Percentiles rank a stretch among this genome's conserved stretches.
phyloP scores from a whole-genome alignment of 805 yeast species.

The Cyberlindnera bimundalis region DNA sequence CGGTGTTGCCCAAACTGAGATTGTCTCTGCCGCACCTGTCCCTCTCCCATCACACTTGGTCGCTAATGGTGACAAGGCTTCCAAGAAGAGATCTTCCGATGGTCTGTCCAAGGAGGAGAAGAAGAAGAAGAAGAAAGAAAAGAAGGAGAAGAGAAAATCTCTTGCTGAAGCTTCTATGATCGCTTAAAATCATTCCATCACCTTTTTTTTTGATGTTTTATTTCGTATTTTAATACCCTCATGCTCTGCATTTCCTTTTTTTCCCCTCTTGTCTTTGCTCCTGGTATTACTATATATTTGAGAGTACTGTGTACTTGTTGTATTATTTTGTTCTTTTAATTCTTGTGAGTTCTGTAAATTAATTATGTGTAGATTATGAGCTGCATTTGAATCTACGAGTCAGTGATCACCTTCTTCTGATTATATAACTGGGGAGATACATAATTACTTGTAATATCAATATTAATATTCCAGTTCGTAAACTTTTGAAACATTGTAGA shows the following conservation, averaged over 20 bases:
- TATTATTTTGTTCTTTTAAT: neutral
- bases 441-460: too few relatives aligned
- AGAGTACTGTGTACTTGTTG: neutral
- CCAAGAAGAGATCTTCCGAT: conserved; percentile 36
- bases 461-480: too few relatives aligned
- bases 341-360: too few relatives aligned
- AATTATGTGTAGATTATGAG: too few relatives aligned
- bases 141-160: conserved; percentile 46
- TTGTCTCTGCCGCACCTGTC: conserved; percentile 38
- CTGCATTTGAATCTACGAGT: too few relatives aligned
- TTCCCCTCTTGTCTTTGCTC: too few relatives aligned
- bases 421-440: too few relatives aligned
- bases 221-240: neutral
- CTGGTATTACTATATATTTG: neutral
- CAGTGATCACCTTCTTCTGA: too few relatives aligned
- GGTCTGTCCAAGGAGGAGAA: conserved; percentile 37
- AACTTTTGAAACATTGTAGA: too few relatives aligned
- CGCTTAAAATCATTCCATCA: neutral
- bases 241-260: neutral
- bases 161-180: conserved; percentile 8
- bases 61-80: conserved; percentile 14
- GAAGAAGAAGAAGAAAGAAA: conserved; percentile 51
- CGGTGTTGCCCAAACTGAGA: conserved; percentile 28
- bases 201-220: neutral
- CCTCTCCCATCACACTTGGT: conserved; percentile 35